Base-by-base conservation (phyloP, 805 yeast species). In the Yamadazyma endophytica region DNA sequence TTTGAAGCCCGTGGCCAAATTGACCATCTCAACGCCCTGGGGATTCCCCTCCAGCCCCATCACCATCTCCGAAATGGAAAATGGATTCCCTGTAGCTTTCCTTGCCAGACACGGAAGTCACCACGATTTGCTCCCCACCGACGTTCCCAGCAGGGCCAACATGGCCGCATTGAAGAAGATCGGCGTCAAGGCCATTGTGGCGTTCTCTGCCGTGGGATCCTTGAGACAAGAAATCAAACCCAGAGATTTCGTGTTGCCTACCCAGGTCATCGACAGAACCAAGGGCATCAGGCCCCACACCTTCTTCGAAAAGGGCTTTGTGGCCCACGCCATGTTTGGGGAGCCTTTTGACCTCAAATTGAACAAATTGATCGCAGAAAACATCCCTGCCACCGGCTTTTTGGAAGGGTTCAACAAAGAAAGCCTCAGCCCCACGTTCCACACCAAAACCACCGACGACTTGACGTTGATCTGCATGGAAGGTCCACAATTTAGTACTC, bases 311-410 rank as follows among this genome's bases (percentile, higher is more conserved):
- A 71, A 71, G 37, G 98, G 98, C 1, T 79, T 92, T 46, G 98
- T 92, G 4, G 98, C 96, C 13, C 98, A 92, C 58, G 97, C 92
- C 25, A 88, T 87, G 46, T 92, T 92, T 57, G 98, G 98, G 34
- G 96, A 90, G 54, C 98, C 98, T 18, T 92, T 92, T 50, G 96
- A 90, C 56, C 61, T 74, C 35, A 74, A 74, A 40, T 71, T 92
- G 49, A 80, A 79, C 48, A 63, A 75, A 32, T 63, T 84, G 36
- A 73, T 92, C 34, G 68, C 75, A 31, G 75, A 82, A 36, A 34
- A 49, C 28, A 48, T 65, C 39, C 67, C 68, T 9, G 32, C 58
- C 5, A 28, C 52, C 8, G 79, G 77, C 29, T 70, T 71, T 15
- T 64, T 85, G 49, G 70, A 70, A 26, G 81, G 78, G 20, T 65